phyloP scores from a whole-genome alignment of 1,284 basidiomycete genomes.

The Quambalaria eucalypti region DNA sequence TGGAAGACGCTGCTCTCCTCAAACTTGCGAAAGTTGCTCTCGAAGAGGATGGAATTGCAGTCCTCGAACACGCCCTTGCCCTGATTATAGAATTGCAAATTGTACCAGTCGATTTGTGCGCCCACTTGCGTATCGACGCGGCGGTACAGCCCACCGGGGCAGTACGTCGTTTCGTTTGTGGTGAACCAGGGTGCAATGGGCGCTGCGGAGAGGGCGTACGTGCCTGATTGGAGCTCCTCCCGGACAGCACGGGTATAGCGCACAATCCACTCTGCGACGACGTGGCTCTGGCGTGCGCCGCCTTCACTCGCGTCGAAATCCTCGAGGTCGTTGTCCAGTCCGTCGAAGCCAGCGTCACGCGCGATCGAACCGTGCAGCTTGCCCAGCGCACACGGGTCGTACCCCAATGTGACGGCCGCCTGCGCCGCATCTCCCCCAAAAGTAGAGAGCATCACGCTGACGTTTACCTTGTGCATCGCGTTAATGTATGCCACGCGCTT shows the following conservation, averaged over 20 bases:
- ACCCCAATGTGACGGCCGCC: conserved; percentile 48
- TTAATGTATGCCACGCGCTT: conserved; percentile 21
- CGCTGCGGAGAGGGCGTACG: conserved; percentile 35
- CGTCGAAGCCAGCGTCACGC: conserved; percentile 53
- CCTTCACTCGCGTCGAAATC: conserved; percentile 49
- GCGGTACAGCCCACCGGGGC: neutral
- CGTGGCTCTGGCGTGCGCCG: conserved; percentile 12
- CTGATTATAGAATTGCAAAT: conserved; percentile 49
- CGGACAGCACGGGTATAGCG: conserved; percentile 50
- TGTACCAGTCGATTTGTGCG: conserved; percentile 49
- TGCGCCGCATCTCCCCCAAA: conserved; percentile 51
- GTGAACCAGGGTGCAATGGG: conserved; percentile 39
- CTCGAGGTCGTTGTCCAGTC: conserved; percentile 57
- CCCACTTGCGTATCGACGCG: conserved; percentile 13
- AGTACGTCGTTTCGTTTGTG: conserved; percentile 7
- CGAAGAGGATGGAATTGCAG: conserved; percentile 51
- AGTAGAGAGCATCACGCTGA: conserved; percentile 41
- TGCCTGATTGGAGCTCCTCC: conserved; percentile 50
- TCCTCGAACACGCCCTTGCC: conserved; percentile 13
- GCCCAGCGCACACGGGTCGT: conserved; percentile 5
- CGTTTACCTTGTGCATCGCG: conserved; percentile 49
- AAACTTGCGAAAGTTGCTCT: conserved; percentile 52
- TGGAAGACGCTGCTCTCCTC: conserved; percentile 57
- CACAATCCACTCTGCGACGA: conserved; percentile 21
- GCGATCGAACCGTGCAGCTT: conserved; percentile 46